Evolutionary conservation across 768 basidiomycete species (phyloP).

Genomic region (Collybiopsis confluens): DNA sequence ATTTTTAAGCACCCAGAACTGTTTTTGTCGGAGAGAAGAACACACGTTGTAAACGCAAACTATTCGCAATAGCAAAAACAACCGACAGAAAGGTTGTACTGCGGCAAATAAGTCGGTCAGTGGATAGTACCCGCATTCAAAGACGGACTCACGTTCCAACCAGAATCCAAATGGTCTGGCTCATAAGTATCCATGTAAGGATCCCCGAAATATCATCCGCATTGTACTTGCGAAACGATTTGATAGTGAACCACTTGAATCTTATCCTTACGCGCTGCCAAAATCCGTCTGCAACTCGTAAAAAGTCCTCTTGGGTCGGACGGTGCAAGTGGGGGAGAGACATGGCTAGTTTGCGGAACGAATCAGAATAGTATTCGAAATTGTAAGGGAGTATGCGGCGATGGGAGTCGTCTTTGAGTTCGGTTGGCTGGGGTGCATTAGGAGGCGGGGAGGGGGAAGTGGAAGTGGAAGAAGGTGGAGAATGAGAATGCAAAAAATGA

Average conservation of each 20-base stretch:
- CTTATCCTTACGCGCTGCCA: constrained; percentile 86
- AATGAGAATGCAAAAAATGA: too few relatives aligned
- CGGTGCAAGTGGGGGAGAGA: constrained; percentile 73
- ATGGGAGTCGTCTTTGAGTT: neutral
- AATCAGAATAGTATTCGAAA: constrained; percentile 71
- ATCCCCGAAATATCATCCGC: constrained; percentile 97
- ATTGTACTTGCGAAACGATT: constrained; percentile 91
- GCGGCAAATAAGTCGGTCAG: too few relatives aligned
- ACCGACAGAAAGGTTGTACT: constrained; percentile 97
- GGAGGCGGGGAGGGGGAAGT: neutral
- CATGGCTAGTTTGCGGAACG: constrained; percentile 74
- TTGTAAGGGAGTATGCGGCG: constrained; percentile 26
- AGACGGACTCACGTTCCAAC: constrained; percentile 74
- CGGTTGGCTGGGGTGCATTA: neutral
- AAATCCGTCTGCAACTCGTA: constrained; percentile 82
- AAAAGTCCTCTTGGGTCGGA: constrained; percentile 86
- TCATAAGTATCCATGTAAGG: constrained; percentile 92
- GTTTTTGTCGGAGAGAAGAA: neutral
- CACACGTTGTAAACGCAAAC: constrained; percentile 77
- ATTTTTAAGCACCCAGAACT: constrained; percentile 3
- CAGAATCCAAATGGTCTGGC: constrained; percentile 93
- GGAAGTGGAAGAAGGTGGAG: neutral
- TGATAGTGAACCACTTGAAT: constrained; percentile 97
- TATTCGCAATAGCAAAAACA: constrained; percentile 85
- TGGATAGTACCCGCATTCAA: too few relatives aligned